A percentile compares a stretch with the other conserved stretches of the same genome.
Conservation (phyloP, 2,329 filamentous ascomycete species). For the Fusarium ambrosium region DNA sequence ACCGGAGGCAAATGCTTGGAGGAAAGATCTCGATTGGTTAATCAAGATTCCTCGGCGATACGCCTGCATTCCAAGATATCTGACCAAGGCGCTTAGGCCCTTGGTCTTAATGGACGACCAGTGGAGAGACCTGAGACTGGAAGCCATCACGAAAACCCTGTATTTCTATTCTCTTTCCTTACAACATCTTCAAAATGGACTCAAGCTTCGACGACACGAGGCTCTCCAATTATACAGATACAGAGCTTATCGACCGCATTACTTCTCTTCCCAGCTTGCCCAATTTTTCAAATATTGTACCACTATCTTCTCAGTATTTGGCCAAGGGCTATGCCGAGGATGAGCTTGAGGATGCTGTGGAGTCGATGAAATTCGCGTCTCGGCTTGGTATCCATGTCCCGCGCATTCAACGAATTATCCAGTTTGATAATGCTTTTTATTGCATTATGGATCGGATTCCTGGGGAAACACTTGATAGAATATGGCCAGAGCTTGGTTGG, state of each 20-base stretch:
- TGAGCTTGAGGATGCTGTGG: constrained; percentile 15
- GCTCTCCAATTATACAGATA: background rate
- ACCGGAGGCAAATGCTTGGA: no score
- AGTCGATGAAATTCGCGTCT: constrained; percentile 18
- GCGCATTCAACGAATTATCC: constrained; percentile 12
- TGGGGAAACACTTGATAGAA: constrained; percentile 10
- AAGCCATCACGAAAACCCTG: no score
- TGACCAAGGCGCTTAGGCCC: no score
- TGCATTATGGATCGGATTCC: constrained; percentile 27
- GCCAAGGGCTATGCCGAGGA: constrained; percentile 23
- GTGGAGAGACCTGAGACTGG: no score
- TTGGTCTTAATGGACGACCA: no score
- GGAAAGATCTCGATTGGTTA: no score
- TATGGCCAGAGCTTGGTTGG: constrained; percentile 20
- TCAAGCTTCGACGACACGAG: background rate
- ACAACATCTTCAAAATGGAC: background rate
- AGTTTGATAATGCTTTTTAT: constrained; percentile 1
- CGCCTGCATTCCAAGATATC: no score
- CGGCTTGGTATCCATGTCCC: constrained; percentile 21
- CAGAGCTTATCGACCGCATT: constrained; percentile 10
- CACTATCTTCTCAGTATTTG: constrained; percentile 29
- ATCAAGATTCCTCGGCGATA: no score
- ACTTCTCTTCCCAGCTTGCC: constrained; percentile 19
- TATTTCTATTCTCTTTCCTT: background rate
- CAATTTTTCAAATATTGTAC: constrained; percentile 16